Conservation (phyloP, 2,329 filamentous ascomycete species). For the Coniochaeta sp. region DNA sequence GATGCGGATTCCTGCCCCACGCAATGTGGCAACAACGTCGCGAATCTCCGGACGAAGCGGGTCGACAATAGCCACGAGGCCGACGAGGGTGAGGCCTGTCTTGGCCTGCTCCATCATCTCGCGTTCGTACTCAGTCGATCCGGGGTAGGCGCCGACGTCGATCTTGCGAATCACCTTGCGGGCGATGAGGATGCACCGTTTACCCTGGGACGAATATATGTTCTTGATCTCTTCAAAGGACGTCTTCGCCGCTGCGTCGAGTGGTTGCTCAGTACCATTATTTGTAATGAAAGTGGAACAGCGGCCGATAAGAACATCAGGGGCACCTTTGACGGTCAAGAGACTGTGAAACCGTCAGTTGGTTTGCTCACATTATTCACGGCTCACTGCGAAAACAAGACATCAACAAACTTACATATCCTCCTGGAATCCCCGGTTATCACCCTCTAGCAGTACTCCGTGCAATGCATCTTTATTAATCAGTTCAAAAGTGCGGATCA, state of each 20-base stretch:
- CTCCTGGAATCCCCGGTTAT: no score
- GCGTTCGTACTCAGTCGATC: no score
- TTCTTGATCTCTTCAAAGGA: slow-evolving; percentile 83
- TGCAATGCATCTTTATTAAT: slow-evolving; percentile 27
- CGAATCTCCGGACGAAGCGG: slow-evolving; percentile 86
- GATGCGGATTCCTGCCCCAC: slow-evolving; percentile 91
- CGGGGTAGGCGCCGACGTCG: no score
- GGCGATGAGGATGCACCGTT: slow-evolving; percentile 81
- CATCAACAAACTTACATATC: no score
- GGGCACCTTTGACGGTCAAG: slow-evolving; percentile 70
- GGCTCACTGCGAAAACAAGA: slow-evolving; percentile 12
- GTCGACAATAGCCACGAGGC: slow-evolving; percentile 94
- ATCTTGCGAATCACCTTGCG: slow-evolving; percentile 24
- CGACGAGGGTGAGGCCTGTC: slow-evolving; percentile 75
- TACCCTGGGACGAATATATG: slow-evolving; percentile 79
- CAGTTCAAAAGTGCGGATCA: slow-evolving; percentile 56
- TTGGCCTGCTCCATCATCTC: no score
- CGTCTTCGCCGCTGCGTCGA: slow-evolving; percentile 74
- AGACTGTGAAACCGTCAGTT: slow-evolving; percentile 16
- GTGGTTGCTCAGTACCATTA: slow-evolving; percentile 76
- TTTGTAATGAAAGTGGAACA: slow-evolving; percentile 87
- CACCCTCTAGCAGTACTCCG: slow-evolving; percentile 21
- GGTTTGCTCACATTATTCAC: slow-evolving; percentile 16
- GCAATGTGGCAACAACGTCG: slow-evolving; percentile 78
- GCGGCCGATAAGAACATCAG: slow-evolving; percentile 77